Evolutionary conservation across 345 rosid genomes (phyloP).

Genomic region (Aquilaria malaccensis): DNA sequence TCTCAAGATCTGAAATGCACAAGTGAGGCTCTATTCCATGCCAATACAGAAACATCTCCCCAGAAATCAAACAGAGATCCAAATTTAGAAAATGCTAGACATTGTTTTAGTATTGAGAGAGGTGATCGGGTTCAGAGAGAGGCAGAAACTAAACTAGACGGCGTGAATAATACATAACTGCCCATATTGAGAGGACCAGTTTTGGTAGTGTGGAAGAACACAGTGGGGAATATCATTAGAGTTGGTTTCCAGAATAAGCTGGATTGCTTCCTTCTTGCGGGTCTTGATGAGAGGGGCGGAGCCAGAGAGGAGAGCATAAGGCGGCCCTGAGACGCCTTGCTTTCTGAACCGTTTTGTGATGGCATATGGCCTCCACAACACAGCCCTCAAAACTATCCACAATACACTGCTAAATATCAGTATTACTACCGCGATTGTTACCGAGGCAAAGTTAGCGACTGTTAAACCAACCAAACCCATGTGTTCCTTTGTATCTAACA

Average conservation of each 20-base stretch:
- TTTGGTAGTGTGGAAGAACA: slow-evolving; percentile 21
- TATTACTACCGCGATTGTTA: too few species aligned
- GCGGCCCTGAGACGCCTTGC: slow-evolving; percentile 29
- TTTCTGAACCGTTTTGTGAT: slow-evolving; percentile 18
- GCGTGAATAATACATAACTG: slow-evolving; percentile 1
- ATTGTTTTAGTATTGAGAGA: too few species aligned
- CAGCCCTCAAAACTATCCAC: not conserved
- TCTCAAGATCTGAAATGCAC: slow-evolving; percentile 14
- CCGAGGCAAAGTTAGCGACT: too few species aligned
- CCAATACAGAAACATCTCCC: slow-evolving; percentile 25
- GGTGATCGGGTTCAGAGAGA: too few species aligned
- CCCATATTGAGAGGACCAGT: slow-evolving; percentile 24
- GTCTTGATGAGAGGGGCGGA: slow-evolving; percentile 19
- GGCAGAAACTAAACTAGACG: too few species aligned
- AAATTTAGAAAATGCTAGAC: too few species aligned
- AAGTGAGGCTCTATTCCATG: slow-evolving; percentile 16
- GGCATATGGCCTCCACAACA: slow-evolving; percentile 28
- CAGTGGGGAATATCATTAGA: slow-evolving; percentile 23
- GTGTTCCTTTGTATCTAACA: too few species aligned
- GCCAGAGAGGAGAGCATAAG: slow-evolving; percentile 19
- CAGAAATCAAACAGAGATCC: not conserved
- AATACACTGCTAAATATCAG: too few species aligned
- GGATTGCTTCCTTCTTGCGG: slow-evolving; percentile 9
- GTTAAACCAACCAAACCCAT: too few species aligned
- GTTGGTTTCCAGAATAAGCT: slow-evolving; percentile 11